phyloP scores from a whole-genome alignment of 495 filamentous ascomycete species.

The Chaetomidium leptoderma region DNA sequence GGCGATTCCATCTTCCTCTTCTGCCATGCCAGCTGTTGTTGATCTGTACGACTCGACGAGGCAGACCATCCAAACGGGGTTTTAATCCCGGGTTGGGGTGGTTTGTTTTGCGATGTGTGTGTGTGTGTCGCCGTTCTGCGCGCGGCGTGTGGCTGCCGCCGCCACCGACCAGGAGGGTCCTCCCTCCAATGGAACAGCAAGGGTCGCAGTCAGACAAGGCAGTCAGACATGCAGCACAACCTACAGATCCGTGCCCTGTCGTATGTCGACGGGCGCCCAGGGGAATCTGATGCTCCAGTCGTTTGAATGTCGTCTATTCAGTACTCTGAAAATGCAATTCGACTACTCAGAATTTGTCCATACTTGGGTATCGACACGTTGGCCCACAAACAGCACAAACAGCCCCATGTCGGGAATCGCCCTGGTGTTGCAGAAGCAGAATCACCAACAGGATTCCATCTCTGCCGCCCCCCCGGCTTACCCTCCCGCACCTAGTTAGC shows the following conservation, averaged over 20 bases:
- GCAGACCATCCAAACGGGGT: slow-evolving; percentile 9
- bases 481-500: background rate
- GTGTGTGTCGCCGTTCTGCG: slow-evolving; percentile 8
- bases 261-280: too few species aligned
- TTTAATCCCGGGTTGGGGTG: background rate
- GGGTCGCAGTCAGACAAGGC: slow-evolving; percentile 11
- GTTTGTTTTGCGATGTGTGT: background rate
- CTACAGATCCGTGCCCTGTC: slow-evolving; percentile 1
- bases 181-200: slow-evolving; percentile 9
- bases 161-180: background rate
- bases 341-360: too few species aligned
- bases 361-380: too few species aligned
- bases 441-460: background rate
- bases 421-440: background rate
- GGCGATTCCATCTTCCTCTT: background rate
- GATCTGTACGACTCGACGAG: slow-evolving; percentile 16
- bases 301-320: background rate
- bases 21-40: slow-evolving; percentile 14
- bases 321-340: background rate
- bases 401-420: too few species aligned
- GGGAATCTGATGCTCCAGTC: background rate
- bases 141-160: slow-evolving; percentile 3
- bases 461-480: background rate
- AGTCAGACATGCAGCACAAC: slow-evolving; percentile 12
- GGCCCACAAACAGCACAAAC: too few species aligned